Base-by-base conservation (phyloP, 164 flowering plant species). In the Liquidambar formosana region DNA sequence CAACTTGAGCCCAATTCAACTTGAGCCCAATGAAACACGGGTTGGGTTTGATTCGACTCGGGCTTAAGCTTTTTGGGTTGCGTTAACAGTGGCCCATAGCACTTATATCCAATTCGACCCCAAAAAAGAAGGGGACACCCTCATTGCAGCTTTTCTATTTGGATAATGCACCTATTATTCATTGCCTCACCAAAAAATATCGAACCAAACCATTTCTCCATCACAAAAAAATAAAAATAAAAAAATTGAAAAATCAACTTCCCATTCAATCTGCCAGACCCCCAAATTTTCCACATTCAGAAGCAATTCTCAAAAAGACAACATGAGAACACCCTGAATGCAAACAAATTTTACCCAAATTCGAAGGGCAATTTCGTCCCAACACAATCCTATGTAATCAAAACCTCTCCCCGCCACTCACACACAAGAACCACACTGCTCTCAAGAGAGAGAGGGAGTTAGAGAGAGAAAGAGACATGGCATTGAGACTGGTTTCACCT, bases 401-500 rank as follows among this genome's bases (percentile, higher is more conserved):
- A 71, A 38, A 13, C 15, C 19, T n/a, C 54, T 38, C 38, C 63
- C 46, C 63, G 63, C 63, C 63, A 60, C 63, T 60, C 63, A 60
- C 45, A 16, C 63, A 16, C 41, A 41, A 46, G 33, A 26, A 28
- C 16, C 27, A 10, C 9, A n/a, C 14, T 14, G 1, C 15, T 10
- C 2, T 9, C 15, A 9, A 22, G 38, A 33, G 44, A 59, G 63
- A 59, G 43, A 12, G 41, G 16, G 44, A 33, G 45, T 15, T 44
- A 27, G 58, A 19, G 26, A 53, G 57, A 53, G 57, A 59, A 22
- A 33, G 18, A 41, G 18, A 26, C 0, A 65, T 72, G 69, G 59
- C 75, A 12, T 8, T 65, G 41, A 59, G 54, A 68, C 68, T 67
- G 65, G 49, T 69, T 18, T 65, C 53, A 9, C 61, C 70, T 2